phyloP scores from a whole-genome alignment of 2,329 filamentous ascomycete species.

The Xylariaceae sp. region DNA sequence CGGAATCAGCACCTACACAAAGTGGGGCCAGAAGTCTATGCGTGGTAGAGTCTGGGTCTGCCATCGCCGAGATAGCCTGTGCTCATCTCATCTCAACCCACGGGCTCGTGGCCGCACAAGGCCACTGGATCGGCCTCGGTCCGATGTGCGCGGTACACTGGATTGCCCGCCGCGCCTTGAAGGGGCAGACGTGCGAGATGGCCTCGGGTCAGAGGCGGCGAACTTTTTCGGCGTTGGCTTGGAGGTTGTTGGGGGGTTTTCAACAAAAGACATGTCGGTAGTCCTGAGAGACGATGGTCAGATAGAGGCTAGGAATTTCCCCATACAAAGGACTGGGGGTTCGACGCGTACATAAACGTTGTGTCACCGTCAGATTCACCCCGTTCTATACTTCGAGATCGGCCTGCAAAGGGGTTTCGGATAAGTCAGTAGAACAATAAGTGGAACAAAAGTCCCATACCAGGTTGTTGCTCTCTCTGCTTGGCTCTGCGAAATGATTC shows the following conservation, averaged over 20 bases:
- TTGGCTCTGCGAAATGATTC: conserved; percentile 73
- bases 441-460: conserved; percentile 10
- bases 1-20: not conserved
- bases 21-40: not conserved
- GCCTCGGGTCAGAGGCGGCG: conserved; percentile 37
- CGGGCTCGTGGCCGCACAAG: conserved; percentile 42
- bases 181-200: conserved; percentile 44
- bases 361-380: conserved; percentile 57
- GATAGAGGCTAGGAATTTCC: conserved; percentile 18
- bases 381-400: conserved; percentile 28
- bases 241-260: conserved; percentile 63
- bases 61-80: not conserved
- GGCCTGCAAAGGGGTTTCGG: conserved; percentile 7
- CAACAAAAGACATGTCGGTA: conserved; percentile 85
- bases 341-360: conserved; percentile 70
- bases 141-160: conserved; percentile 32
- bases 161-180: conserved; percentile 35
- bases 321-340: conserved; percentile 12
- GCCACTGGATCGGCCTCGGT: conserved; percentile 41
- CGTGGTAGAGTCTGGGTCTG: not conserved
- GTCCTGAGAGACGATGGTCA: conserved; percentile 51
- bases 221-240: conserved; percentile 44
- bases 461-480: conserved; percentile 39
- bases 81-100: conserved; percentile 36
- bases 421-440: conserved; percentile 1